A percentile compares a stretch with the other conserved stretches of the same genome.
Evolutionary conservation across 169 alveolate genomes (phyloP).

Genomic region (Plasmodium berghei): DNA sequence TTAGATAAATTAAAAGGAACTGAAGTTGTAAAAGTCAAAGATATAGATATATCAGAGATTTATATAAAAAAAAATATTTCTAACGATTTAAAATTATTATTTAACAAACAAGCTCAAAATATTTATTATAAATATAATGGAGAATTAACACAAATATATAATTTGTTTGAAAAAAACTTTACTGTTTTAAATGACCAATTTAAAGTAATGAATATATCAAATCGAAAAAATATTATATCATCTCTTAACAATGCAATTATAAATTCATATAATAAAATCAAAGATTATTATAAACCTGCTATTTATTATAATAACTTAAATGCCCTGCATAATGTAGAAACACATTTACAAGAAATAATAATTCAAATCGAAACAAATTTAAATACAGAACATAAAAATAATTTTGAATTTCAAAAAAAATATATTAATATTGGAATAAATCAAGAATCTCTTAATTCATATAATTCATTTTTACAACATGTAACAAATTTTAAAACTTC

Average conservation of each 20-base stretch:
- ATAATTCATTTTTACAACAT: constrained; percentile 51
- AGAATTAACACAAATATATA: constrained; percentile 1
- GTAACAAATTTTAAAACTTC: constrained; percentile 30
- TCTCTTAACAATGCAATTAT: constrained; percentile 24
- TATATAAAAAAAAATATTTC: constrained; percentile 51
- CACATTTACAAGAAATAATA: constrained; percentile 36
- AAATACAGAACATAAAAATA: constrained; percentile 26
- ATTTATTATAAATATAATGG: constrained; percentile 26
- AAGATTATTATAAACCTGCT: constrained; percentile 15
- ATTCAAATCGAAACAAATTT: constrained; percentile 38
- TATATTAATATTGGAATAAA: constrained; percentile 33
- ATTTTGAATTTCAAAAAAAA: constrained; percentile 60
- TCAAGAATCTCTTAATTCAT: constrained; percentile 65
- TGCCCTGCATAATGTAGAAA: constrained; percentile 22
- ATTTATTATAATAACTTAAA: constrained; percentile 9
- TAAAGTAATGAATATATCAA: constrained; percentile 29
- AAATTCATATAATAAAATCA: constrained; percentile 21
- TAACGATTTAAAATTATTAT: constrained; percentile 25
- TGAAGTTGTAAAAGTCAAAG: constrained; percentile 28
- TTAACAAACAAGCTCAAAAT: constrained; percentile 44
- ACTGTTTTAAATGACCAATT: constrained; percentile 39
- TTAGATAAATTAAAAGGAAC: constrained; percentile 46
- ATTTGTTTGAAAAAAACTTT: constrained; percentile 11
- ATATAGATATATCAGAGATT: constrained; percentile 35
- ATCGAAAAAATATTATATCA: constrained; percentile 33